A percentile compares a stretch with the other conserved stretches of the same genome.
Conservation (phyloP, 768 basidiomycete genomes). For the Termitomyces sp. region DNA sequence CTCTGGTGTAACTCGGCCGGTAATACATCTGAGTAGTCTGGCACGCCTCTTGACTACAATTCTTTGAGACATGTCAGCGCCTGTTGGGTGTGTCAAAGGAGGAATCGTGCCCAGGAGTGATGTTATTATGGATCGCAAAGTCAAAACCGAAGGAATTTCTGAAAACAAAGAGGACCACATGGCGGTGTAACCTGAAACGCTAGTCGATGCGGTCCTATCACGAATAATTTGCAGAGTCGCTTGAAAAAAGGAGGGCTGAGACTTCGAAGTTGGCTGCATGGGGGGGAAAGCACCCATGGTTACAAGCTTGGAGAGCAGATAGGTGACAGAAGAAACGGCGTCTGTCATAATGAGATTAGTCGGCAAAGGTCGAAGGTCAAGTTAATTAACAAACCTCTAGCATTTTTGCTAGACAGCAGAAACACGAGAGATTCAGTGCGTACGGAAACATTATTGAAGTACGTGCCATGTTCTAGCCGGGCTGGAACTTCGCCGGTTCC, state of each 20-base stretch:
- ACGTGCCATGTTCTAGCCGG: constrained; percentile 48
- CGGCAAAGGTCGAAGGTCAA: neutral
- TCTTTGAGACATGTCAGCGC: constrained; percentile 27
- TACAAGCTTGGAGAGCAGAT: constrained; percentile 61
- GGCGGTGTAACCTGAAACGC: constrained; percentile 32
- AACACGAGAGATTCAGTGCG: constrained; percentile 49
- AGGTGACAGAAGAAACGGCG: constrained; percentile 37
- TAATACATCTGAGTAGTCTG: constrained; percentile 39
- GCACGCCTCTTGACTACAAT: constrained; percentile 50
- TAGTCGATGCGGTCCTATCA: constrained; percentile 23
- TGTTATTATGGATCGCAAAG: constrained; percentile 50
- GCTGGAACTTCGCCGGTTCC: constrained; percentile 35
- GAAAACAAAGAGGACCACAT: constrained; percentile 45
- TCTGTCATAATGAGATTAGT: constrained; percentile 22
- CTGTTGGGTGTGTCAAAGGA: constrained; percentile 22
- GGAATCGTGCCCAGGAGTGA: constrained; percentile 53
- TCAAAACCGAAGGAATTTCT: constrained; percentile 43
- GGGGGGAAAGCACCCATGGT: constrained; percentile 63
- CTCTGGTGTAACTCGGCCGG: constrained; percentile 45
- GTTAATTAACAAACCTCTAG: constrained; percentile 34
- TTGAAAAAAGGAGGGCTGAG: constrained; percentile 69
- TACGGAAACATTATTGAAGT: constrained; percentile 47
- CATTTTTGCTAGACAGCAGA: constrained; percentile 30
- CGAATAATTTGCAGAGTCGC: constrained; percentile 46
- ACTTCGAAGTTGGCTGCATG: constrained; percentile 40